Evolutionary conservation across 208 protist genomes (phyloP).

Genomic region (Leishmania martiniquensis): DNA sequence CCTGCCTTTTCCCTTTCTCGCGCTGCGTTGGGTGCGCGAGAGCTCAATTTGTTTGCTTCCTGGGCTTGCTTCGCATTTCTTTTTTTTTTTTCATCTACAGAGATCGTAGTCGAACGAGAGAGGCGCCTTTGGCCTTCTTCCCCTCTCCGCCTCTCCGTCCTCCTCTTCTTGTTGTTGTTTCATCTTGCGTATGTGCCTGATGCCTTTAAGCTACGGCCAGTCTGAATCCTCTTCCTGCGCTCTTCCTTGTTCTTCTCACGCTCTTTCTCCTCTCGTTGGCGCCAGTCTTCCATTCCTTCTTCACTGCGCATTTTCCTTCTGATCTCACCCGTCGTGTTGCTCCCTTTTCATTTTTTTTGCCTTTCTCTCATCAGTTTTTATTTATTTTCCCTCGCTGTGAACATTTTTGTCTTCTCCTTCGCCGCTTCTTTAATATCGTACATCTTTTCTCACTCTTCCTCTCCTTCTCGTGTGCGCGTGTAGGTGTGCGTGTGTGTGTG

Average conservation of each 20-base stretch:
- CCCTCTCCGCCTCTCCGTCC: not conserved
- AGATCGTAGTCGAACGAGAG: not conserved
- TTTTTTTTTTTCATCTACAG: not conserved
- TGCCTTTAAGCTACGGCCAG: not conserved
- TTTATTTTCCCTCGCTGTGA: not conserved
- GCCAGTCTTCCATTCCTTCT: not conserved
- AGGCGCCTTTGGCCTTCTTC: not conserved
- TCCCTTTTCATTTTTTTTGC: not conserved
- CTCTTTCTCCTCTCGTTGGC: not conserved
- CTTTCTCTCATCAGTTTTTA: not conserved
- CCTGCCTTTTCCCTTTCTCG: slow-evolving; percentile 27
- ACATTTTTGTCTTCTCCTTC: not conserved
- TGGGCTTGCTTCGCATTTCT: not conserved
- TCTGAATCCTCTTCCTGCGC: not conserved
- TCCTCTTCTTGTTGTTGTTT: no score
- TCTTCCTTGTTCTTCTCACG: not conserved
- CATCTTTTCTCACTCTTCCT: not conserved
- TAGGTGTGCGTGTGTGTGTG: no score
- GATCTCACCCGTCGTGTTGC: not conserved
- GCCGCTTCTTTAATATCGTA: not conserved
- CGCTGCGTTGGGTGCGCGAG: not conserved
- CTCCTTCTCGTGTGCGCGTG: no score
- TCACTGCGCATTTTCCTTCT: not conserved
- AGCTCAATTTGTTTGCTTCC: not conserved
- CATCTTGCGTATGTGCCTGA: not conserved